Evolutionary conservation across 2,329 filamentous ascomycete species (phyloP).

Genomic region (Ascochyta fabae): DNA sequence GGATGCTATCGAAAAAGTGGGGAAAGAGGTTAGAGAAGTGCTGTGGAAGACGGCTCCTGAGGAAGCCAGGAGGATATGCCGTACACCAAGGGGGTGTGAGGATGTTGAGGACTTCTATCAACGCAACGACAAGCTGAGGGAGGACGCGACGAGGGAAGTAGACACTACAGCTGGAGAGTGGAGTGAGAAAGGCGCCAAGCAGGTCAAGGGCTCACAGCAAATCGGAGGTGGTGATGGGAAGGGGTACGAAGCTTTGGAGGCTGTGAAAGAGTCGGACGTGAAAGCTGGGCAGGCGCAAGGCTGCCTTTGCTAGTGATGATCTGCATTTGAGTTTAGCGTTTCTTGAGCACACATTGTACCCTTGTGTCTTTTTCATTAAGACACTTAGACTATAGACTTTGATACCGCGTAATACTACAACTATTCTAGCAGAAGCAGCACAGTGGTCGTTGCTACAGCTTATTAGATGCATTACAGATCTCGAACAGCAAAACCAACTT

Average conservation of each 20-base stretch:
- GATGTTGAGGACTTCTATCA: conserved; percentile 43
- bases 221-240: conserved; percentile 34
- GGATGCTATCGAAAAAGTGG: conserved; percentile 83
- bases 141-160: conserved; percentile 29
- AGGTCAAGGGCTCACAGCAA: conserved; percentile 25
- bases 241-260: conserved; percentile 26
- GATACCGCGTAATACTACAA: not conserved
- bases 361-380: not conserved
- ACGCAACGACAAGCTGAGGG: conserved; percentile 19
- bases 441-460: too few relatives aligned
- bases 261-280: conserved; percentile 11
- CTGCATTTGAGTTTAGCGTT: conserved; percentile 6
- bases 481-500: too few relatives aligned
- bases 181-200: conserved; percentile 36
- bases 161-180: conserved; percentile 42
- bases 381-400: not conserved
- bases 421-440: too few relatives aligned
- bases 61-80: conserved; percentile 64
- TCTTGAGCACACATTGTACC: conserved; percentile 12
- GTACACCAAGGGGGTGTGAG: conserved; percentile 70
- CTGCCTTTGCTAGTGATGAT: too few relatives aligned
- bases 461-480: too few relatives aligned
- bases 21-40: conserved; percentile 78
- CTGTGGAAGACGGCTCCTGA: conserved; percentile 76
- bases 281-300: not conserved